Percentiles rank a stretch among this genome's conserved stretches.
phyloP scores from a whole-genome alignment of 1,139 yeast genomes.

The Yamadazyma jaroonii region DNA sequence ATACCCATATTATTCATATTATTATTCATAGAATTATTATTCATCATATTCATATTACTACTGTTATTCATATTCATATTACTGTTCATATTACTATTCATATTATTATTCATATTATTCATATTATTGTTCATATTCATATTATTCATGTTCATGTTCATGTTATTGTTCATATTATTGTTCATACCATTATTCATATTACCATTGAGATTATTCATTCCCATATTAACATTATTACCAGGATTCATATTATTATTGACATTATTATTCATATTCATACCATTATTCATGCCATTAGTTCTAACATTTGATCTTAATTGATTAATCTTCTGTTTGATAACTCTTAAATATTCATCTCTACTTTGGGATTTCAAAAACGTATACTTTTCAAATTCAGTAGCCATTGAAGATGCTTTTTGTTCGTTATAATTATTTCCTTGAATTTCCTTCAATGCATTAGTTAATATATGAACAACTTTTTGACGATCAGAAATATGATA shows the following conservation, averaged over 20 bases:
- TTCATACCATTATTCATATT: neutral
- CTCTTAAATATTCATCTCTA: conserved; percentile 39
- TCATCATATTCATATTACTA: conserved; percentile 1
- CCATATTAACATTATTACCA: conserved; percentile 1
- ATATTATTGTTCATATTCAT: conserved; percentile 4
- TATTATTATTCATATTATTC: conserved; percentile 1
- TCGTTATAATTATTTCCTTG: conserved; percentile 36
- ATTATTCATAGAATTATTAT: conserved; percentile 3
- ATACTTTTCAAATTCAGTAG: conserved; percentile 45
- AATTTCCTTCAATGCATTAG: conserved; percentile 39
- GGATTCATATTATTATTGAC: neutral
- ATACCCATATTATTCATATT: neutral
- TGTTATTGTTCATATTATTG: conserved; percentile 5
- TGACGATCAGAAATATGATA: conserved; percentile 42
- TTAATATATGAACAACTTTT: conserved; percentile 39
- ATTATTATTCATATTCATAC: neutral
- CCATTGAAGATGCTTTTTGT: conserved; percentile 39
- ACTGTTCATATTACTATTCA: conserved; percentile 3
- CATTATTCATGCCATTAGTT: conserved; percentile 4
- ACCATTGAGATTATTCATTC: neutral
- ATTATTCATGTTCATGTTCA: conserved; percentile 5
- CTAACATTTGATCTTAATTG: conserved; percentile 29
- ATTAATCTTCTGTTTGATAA: conserved; percentile 38
- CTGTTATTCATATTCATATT: conserved; percentile 6
- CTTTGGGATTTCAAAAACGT: conserved; percentile 39